A percentile compares a stretch with the other conserved stretches of the same genome.
phyloP scores from a whole-genome alignment of 495 filamentous ascomycete genomes.

The Lentithecium fluviatile region DNA sequence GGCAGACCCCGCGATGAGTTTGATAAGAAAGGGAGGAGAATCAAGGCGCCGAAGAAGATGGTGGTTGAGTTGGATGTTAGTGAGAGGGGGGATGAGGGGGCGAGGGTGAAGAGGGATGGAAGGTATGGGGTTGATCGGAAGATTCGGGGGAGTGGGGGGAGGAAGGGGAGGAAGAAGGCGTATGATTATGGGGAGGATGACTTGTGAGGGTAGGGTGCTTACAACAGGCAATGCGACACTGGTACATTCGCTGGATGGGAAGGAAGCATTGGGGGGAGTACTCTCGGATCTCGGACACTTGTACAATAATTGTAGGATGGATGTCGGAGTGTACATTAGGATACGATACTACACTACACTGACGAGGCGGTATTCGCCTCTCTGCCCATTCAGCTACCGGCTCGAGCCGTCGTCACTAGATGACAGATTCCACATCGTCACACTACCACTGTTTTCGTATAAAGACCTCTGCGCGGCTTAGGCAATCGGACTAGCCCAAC shows the following conservation, averaged over 20 bases:
- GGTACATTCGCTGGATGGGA: not conserved
- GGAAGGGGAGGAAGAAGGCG: slow-evolving; percentile 43
- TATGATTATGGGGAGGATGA: slow-evolving; percentile 4
- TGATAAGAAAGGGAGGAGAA: slow-evolving; percentile 31
- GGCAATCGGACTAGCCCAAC: no score
- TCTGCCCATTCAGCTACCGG: no score
- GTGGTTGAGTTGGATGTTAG: slow-evolving; percentile 25
- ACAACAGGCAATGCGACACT: no score
- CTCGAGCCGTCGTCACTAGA: no score
- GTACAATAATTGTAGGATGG: no score
- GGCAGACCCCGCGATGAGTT: slow-evolving; percentile 44
- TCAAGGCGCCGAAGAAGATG: slow-evolving; percentile 32
- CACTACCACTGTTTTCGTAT: no score
- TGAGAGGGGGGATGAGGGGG: slow-evolving; percentile 32
- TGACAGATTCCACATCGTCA: no score
- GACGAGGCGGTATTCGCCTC: no score
- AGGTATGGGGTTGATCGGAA: slow-evolving; percentile 36
- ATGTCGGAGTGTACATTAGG: no score
- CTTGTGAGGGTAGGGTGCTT: not conserved
- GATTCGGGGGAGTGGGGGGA: slow-evolving; percentile 39
- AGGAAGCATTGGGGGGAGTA: slow-evolving; percentile 11
- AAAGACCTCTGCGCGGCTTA: no score
- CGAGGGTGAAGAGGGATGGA: slow-evolving; percentile 32
- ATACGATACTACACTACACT: no score
- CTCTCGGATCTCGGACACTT: no score